Percentiles rank a stretch among this genome's conserved stretches.
phyloP scores from a whole-genome alignment of 345 rosid genomes.

The Camelina sativa region DNA sequence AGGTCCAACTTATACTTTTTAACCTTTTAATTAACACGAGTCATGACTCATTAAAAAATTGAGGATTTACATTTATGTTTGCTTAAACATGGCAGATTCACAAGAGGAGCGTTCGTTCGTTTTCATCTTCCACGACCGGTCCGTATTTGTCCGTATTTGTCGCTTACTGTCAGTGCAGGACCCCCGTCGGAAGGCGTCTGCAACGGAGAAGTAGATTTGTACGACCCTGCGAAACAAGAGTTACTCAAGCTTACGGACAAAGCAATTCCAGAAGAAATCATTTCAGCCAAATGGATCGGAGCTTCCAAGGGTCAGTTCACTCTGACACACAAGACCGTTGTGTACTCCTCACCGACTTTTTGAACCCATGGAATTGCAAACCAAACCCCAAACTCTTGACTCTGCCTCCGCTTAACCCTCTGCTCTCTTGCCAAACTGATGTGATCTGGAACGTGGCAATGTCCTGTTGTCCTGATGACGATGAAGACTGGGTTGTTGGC shows the following conservation, averaged over 20 bases:
- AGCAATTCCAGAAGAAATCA: neutral
- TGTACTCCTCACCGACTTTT: neutral
- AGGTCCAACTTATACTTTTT: constrained; percentile 29
- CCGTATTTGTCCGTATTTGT: too few species aligned
- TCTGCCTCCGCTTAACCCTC: constrained; percentile 16
- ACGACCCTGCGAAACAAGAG: constrained; percentile 1
- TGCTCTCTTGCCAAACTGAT: constrained; percentile 22
- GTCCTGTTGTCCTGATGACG: constrained; percentile 26
- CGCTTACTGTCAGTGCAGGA: neutral
- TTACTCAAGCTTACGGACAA: constrained; percentile 2
- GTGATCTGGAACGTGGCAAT: constrained; percentile 30
- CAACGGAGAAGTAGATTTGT: constrained; percentile 13
- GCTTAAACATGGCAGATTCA: too few species aligned
- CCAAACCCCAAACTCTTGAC: constrained; percentile 8
- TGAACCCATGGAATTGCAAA: constrained; percentile 6
- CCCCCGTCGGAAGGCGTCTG: neutral
- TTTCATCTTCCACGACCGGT: too few species aligned
- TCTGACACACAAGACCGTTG: constrained; percentile 1
- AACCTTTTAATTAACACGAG: constrained; percentile 41
- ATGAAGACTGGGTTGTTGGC: constrained; percentile 17
- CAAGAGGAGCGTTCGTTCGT: too few species aligned
- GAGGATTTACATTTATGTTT: too few species aligned
- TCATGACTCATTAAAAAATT: constrained; percentile 9
- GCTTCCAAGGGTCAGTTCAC: constrained; percentile 7
- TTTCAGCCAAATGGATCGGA: constrained; percentile 1